These are phyloP conservation scores for Heterobasidion occidentale DNA, from an alignment of 1,284 basidiomycete genomes.

Conservation along the genomic window DNA sequence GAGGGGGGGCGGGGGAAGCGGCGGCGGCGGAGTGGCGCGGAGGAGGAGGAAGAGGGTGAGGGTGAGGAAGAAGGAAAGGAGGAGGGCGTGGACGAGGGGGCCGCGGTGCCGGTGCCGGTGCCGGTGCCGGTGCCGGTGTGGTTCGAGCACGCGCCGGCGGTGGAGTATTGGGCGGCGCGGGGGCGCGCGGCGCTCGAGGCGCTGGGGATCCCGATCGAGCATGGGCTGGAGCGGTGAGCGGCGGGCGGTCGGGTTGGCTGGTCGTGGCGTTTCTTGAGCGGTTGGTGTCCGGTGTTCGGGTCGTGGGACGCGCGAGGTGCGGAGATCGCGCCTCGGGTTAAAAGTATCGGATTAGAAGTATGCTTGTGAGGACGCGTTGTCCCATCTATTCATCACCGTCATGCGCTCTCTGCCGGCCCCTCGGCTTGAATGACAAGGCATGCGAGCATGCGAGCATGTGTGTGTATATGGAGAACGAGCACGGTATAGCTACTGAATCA, in stretches of 20 bases:
- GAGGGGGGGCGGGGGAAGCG: background rate
- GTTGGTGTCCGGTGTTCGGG: background rate
- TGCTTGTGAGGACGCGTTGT: no score
- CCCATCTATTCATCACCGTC: no score
- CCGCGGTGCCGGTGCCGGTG: background rate
- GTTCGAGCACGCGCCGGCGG: conserved; percentile 41
- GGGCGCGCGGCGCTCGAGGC: conserved; percentile 40
- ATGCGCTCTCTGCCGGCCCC: no score
- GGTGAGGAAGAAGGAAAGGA: background rate
- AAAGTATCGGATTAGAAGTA: no score
- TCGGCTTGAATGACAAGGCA: no score
- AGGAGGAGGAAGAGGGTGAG: background rate
- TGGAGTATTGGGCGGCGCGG: conserved; percentile 41
- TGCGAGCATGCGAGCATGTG: no score
- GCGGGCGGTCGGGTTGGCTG: background rate
- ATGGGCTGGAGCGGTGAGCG: conserved; percentile 26
- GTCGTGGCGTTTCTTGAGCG: background rate
- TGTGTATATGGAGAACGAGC: no score
- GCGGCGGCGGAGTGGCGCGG: background rate
- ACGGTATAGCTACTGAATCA: no score
- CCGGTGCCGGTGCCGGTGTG: conserved; percentile 36
- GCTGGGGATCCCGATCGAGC: conserved; percentile 39
- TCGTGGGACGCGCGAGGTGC: background rate
- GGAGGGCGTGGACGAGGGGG: background rate
- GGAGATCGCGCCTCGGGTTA: no score